Base-by-base conservation (phyloP, 305 asterid genomes). In the Salvia sclarea region DNA sequence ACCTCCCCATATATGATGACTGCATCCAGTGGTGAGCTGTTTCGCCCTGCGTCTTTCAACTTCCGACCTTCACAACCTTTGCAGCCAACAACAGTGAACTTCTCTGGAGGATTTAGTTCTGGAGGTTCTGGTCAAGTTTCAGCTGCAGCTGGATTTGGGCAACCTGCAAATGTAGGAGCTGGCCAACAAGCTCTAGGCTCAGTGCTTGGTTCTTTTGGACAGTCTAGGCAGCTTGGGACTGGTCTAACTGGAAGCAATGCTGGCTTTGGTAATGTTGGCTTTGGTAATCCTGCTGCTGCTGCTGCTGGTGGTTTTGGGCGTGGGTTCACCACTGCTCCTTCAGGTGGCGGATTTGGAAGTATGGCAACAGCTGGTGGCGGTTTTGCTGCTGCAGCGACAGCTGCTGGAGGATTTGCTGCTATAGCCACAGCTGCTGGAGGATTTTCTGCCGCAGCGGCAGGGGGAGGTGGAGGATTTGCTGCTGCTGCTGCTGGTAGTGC, bases 151-250 rank as follows among this genome's bases (percentile, higher is more conserved):
- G 98, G 90, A 44, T 91, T 94, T 81, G 98, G 98, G 30, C 91
- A 85, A 82, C 95, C 89, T 25, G 77, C 96, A 35, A 84, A 82
- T 33, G 22, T 87, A 71, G 98, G 99, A 75, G 81, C 84, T 24
- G 97, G 96, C 56, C 96, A 93, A 74, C 85, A 91, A 67, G 90
- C 96, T 70, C 83, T 94, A 37, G 99, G 95, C 49, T 85, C 98
- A 8, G 89, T 91, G 61, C 96, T 94, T 69, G 99, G 99, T 81
- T 53, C 83, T 72, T 94, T 94, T 85, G 99, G 98, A 78, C 98
- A 91, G 78, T 86, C 98, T 53, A 86, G 99, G 79, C 99, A 91
- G 84, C 67, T 91, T 74, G 99, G 99, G 68, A 68, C 85, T 65
- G 90, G 90, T 55, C 75, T 85, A 57, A 84, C 91, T 0, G 96